phyloP scores from a whole-genome alignment of 345 rosid species.

The Dipteronia dyeriana region DNA sequence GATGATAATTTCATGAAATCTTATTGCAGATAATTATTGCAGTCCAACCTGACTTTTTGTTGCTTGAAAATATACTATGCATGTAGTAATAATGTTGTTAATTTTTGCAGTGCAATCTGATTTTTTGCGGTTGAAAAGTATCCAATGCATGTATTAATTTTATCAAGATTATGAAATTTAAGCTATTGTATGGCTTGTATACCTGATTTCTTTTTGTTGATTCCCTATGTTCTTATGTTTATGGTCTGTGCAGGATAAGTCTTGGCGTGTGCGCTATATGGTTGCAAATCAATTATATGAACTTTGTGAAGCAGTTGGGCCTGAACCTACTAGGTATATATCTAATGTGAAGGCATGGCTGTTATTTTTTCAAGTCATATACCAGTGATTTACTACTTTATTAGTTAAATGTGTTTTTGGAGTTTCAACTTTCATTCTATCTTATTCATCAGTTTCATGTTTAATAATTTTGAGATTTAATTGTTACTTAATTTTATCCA shows the following conservation, averaged over 20 bases:
- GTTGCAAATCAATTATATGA: slow-evolving; percentile 97
- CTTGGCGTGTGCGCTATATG: slow-evolving; percentile 98
- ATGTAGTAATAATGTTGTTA: background rate
- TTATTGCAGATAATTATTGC: background rate
- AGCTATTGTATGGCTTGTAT: background rate
- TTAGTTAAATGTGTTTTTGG: background rate
- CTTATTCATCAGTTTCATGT: too few relatives aligned
- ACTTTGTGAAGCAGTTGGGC: slow-evolving; percentile 96
- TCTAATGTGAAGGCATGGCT: background rate
- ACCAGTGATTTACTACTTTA: background rate
- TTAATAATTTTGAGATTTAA: background rate
- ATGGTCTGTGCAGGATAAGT: slow-evolving; percentile 68
- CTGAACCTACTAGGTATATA: slow-evolving; percentile 83
- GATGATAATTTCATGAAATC: background rate
- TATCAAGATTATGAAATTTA: background rate
- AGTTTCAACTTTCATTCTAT: background rate
- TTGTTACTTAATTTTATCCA: background rate
- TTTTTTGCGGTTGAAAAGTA: background rate
- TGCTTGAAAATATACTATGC: background rate
- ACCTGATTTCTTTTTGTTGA: background rate
- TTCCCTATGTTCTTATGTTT: slow-evolving; percentile 4
- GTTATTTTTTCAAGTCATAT: slow-evolving; percentile 2
- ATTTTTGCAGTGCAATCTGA: background rate
- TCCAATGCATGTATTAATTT: background rate
- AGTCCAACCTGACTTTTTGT: background rate